Evolutionary conservation across 1,139 yeast genomes (phyloP), one percentile per base, ranked within the genome.

Genomic region (Geotrichum bryndzae): DNA sequence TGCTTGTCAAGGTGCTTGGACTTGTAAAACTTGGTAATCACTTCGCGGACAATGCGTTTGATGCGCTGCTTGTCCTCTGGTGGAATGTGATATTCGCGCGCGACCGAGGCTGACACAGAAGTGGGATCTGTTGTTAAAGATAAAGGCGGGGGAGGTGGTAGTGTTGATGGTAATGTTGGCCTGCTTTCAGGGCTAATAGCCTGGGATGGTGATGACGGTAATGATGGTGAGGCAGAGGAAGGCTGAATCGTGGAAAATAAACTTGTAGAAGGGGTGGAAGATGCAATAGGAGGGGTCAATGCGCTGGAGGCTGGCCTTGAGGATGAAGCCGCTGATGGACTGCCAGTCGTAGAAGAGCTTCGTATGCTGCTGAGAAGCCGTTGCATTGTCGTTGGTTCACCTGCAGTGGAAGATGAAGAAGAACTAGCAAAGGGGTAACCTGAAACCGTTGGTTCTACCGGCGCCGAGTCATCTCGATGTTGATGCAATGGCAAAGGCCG

Each of bases 291-390:
- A 15, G 22, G 7, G 22, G 18, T 41, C 2, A 6, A 41, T 6
- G 46, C 2, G 46, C 15, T 41, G 15, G 46, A 15, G 18, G 6
- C 22, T 41, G 46, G 22, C n/a, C 46, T 2, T 2, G 46, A 41
- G 5, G 46, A 41, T 2, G 46, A 41, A 13, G 46, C n/a, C n/a
- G 46, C 22, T 6, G 18, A 41, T 15, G 15, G 3, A 41, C 6
- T 41, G 18, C 22, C 6, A 41, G 46, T 11, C 4, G 56, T 35
- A 11, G 58, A 35, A 15, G 66, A 56, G 54, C 63, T 62, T 38
- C 72, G 66, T 33, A 70, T 70, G 45, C 68, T 64, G 45, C 65
- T 65, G 48, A 70, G 61, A 22, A 70, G 66, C 11, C 66, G 62
- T 52, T 66, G 68, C 41, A 69, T 68, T 11, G 68, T 60, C 3